Percentiles rank a stretch among this genome's conserved stretches.
phyloP scores from a whole-genome alignment of 2,329 filamentous ascomycete genomes.

The Chrysoporthe cubensis region DNA sequence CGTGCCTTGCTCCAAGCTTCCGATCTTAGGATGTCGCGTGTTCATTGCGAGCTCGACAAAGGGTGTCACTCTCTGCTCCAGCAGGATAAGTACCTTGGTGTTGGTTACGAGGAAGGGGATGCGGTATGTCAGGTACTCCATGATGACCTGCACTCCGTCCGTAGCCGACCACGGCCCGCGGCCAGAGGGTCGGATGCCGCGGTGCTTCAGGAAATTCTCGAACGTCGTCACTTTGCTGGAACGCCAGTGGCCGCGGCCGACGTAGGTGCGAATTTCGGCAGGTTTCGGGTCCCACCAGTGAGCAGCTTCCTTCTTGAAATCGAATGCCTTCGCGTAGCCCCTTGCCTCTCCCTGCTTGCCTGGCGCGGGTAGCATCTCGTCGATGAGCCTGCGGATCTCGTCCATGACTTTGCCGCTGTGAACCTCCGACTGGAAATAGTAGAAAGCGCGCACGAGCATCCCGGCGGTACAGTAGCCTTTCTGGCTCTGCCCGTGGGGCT shows the following conservation, averaged over 20 bases:
- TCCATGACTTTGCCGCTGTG: neutral
- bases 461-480: slow-evolving; percentile 5
- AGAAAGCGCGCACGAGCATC: neutral
- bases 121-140: slow-evolving; percentile 2
- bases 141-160: neutral
- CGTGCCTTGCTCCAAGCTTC: neutral
- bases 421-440: slow-evolving; percentile 7
- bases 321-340: neutral
- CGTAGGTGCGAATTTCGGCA: slow-evolving; percentile 1
- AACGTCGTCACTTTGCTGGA: neutral
- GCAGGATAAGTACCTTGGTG: neutral
- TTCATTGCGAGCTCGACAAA: neutral
- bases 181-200: neutral
- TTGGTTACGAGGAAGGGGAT: slow-evolving; percentile 4
- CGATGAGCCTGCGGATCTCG: neutral
- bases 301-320: neutral
- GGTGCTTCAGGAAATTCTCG: neutral
- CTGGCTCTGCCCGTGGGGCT: neutral
- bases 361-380: neutral
- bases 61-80: neutral
- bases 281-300: neutral
- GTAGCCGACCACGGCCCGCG: neutral
- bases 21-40: neutral
- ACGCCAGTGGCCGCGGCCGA: slow-evolving; percentile 1
- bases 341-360: neutral